Conservation (phyloP, 2,329 filamentous ascomycete genomes). For the Tolypocladium album region DNA sequence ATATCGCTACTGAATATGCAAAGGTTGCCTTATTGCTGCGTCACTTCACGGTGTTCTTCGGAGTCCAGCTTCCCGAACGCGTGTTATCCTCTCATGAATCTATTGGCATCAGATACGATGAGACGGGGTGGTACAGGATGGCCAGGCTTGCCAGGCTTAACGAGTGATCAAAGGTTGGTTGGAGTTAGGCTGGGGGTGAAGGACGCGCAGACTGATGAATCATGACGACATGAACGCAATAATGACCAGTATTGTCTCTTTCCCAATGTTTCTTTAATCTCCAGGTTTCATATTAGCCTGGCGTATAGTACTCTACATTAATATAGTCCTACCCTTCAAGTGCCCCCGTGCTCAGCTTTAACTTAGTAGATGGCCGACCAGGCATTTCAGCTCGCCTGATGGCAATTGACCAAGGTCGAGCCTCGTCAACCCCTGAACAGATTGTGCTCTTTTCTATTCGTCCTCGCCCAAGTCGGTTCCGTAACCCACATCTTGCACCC, state of each 20-base stretch:
- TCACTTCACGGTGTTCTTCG: too few relatives aligned
- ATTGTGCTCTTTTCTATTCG: too few relatives aligned
- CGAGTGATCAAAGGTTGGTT: background rate
- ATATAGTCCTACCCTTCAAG: background rate
- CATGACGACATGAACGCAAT: background rate
- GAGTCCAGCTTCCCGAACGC: too few relatives aligned
- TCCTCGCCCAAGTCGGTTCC: background rate
- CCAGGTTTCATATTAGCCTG: background rate
- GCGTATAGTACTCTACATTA: background rate
- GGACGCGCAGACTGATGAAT: background rate
- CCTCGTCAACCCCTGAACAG: background rate
- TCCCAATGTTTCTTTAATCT: background rate
- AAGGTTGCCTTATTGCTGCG: background rate
- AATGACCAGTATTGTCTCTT: too few relatives aligned
- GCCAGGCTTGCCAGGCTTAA: background rate
- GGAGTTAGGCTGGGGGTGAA: background rate
- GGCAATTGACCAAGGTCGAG: background rate
- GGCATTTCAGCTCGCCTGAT: background rate
- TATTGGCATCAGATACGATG: background rate
- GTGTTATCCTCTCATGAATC: background rate
- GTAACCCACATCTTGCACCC: background rate
- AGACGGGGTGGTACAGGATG: background rate
- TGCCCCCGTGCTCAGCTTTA: background rate
- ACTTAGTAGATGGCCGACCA: too few relatives aligned
- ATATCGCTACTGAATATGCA: conserved; percentile 10